A percentile compares a stretch with the other conserved stretches of the same genome.
Conservation (phyloP, 2,329 filamentous ascomycete species). For the Fusarium sp. region DNA sequence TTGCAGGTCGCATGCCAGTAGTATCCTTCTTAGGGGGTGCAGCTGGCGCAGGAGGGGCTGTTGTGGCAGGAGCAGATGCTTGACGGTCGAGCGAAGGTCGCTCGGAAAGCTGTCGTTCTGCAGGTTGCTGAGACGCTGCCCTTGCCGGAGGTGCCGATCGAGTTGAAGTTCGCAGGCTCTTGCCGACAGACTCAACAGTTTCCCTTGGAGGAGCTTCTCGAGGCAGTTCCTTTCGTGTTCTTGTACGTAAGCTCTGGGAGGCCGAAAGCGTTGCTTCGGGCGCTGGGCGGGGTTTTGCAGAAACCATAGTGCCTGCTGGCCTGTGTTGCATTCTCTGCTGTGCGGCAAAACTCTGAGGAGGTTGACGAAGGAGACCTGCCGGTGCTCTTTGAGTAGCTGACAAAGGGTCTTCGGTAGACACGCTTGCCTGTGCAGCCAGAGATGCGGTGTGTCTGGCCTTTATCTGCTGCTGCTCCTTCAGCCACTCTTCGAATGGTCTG, state of each 20-base stretch:
- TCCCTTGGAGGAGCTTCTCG: conserved; percentile 38
- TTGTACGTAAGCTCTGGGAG: conserved; percentile 45
- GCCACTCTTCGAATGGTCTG: conserved; percentile 69
- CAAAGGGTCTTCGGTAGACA: conserved; percentile 48
- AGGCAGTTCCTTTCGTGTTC: conserved; percentile 42
- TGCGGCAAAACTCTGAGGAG: conserved; percentile 72
- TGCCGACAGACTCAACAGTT: conserved; percentile 35
- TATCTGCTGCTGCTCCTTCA: conserved; percentile 61
- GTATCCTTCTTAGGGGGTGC: conserved; percentile 41
- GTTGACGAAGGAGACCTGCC: conserved; percentile 59
- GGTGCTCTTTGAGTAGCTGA: conserved; percentile 48
- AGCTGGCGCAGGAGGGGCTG: conserved; percentile 35
- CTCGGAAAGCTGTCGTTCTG: conserved; percentile 38
- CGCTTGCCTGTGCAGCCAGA: conserved; percentile 40
- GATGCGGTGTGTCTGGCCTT: conserved; percentile 45
- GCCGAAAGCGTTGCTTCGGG: conserved; percentile 36
- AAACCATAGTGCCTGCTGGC: conserved; percentile 45
- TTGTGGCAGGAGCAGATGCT: conserved; percentile 32
- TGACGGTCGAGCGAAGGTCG: conserved; percentile 41
- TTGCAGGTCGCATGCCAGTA: conserved; percentile 51
- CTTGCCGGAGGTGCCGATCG: conserved; percentile 43
- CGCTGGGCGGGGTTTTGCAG: conserved; percentile 39
- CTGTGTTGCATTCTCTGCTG: conserved; percentile 69
- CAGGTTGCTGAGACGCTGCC: conserved; percentile 41
- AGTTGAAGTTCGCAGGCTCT: conserved; percentile 42